A percentile compares a stretch with the other conserved stretches of the same genome.
Evolutionary conservation across 106 monocot genomes (phyloP).

Genomic region (Apostasia shenzhenica): DNA sequence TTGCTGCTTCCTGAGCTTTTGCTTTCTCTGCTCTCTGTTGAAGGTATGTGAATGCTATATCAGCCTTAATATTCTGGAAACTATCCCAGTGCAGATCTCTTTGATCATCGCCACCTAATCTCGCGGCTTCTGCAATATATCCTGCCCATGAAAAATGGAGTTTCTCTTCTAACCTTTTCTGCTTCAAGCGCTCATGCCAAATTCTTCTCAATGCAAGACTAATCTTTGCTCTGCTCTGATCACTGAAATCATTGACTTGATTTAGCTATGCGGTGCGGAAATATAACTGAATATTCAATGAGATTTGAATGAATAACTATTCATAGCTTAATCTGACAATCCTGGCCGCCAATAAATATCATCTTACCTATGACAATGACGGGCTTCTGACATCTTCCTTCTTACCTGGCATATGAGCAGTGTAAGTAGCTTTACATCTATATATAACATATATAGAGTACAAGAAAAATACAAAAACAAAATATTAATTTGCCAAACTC

Average conservation of each 20-base stretch:
- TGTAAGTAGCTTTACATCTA: neutral
- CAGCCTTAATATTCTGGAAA: constrained; percentile 52
- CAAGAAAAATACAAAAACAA: too few species aligned
- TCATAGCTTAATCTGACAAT: too few species aligned
- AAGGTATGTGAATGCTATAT: constrained; percentile 24
- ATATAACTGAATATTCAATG: too few species aligned
- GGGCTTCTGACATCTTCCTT: constrained; percentile 56
- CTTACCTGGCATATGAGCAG: constrained; percentile 36
- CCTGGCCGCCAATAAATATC: neutral
- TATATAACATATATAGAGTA: neutral
- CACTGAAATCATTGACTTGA: constrained; percentile 29
- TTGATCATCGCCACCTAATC: constrained; percentile 35
- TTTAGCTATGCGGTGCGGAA: neutral
- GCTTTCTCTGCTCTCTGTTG: constrained; percentile 33
- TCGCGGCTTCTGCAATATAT: constrained; percentile 42
- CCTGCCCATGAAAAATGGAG: constrained; percentile 36
- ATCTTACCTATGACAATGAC: constrained; percentile 55
- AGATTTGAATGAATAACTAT: too few species aligned
- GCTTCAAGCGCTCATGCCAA: constrained; percentile 45
- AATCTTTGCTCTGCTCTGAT: constrained; percentile 66
- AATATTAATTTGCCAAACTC: too few species aligned
- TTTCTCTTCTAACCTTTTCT: constrained; percentile 34
- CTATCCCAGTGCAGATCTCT: constrained; percentile 70
- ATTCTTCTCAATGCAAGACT: constrained; percentile 45
- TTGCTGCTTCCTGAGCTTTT: constrained; percentile 37